A percentile compares a stretch with the other conserved stretches of the same genome.
phyloP scores from a whole-genome alignment of 139 green algal species.

The Volvox africanus region DNA sequence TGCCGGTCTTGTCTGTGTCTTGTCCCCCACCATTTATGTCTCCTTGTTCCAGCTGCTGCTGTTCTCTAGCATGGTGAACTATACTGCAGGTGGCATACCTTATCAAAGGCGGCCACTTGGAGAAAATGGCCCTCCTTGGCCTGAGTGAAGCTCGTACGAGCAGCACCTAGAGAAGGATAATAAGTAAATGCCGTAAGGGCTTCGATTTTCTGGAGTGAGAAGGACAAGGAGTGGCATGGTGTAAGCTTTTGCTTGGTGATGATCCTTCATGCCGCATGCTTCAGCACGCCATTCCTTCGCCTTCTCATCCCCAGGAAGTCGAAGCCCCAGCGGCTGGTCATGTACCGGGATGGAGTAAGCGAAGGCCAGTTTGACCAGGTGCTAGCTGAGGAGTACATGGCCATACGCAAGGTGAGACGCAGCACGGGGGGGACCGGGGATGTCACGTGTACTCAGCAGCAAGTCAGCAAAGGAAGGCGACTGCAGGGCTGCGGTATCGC shows the following conservation, averaged over 20 bases:
- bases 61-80: background rate
- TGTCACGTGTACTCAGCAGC: background rate
- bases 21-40: too few species aligned
- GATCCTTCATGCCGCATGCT: background rate
- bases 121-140: constrained; percentile 37
- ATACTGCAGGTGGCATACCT: constrained; percentile 39
- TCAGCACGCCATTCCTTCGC: background rate
- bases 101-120: background rate
- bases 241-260: too few species aligned
- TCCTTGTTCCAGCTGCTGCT: too few species aligned
- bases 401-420: constrained; percentile 51
- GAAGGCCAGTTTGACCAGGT: constrained; percentile 91
- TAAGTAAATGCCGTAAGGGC: background rate
- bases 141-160: constrained; percentile 25
- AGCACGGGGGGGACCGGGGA: too few species aligned
- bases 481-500: too few species aligned
- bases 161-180: constrained; percentile 51
- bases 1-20: too few species aligned
- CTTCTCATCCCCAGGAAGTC: background rate
- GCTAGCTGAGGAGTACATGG: constrained; percentile 62
- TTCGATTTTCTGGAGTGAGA: too few species aligned
- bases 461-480: too few species aligned
- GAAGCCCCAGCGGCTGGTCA: constrained; percentile 64
- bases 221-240: too few species aligned
- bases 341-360: constrained; percentile 81